phyloP scores from a whole-genome alignment of 768 basidiomycete species.

The Boletellus ananas region DNA sequence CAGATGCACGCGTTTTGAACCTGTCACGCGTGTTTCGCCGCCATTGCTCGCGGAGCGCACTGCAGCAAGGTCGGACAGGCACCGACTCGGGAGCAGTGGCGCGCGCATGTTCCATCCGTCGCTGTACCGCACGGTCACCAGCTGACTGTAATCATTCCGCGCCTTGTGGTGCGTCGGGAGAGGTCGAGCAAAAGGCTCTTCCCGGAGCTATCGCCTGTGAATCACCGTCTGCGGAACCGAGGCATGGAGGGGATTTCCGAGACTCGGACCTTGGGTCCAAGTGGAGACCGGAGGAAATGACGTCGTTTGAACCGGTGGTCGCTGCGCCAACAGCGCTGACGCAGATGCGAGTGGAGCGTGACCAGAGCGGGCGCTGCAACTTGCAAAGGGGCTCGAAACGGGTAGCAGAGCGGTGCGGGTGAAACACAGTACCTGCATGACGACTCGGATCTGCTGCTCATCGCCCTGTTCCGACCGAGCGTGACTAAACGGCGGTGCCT shows the following conservation, averaged over 20 bases:
- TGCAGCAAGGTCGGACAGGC: constrained; percentile 8
- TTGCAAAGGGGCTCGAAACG: not conserved
- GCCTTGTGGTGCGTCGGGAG: not conserved
- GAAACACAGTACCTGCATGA: constrained; percentile 41
- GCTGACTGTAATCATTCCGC: not conserved
- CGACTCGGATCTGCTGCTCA: constrained; percentile 40
- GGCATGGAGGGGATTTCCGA: no score
- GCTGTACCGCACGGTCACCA: not conserved
- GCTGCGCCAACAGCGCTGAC: not conserved
- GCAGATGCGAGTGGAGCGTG: not conserved
- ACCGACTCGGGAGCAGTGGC: not conserved
- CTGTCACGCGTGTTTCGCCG: constrained; percentile 15
- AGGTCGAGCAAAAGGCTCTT: not conserved
- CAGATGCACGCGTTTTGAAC: constrained; percentile 15
- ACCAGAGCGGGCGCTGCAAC: not conserved
- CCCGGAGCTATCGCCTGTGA: not conserved
- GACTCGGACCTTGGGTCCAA: no score
- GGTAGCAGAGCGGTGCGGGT: not conserved
- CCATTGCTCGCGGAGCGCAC: constrained; percentile 26
- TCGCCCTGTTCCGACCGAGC: constrained; percentile 45
- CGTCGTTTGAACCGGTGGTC: not conserved
- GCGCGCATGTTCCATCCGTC: not conserved
- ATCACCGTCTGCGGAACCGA: no score
- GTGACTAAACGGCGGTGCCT: constrained; percentile 41
- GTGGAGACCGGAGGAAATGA: not conserved